A percentile compares a stretch with the other conserved stretches of the same genome.
Evolutionary conservation across 202 grass and related monocot genomes (phyloP).

Genomic region (Musa balbisiana): DNA sequence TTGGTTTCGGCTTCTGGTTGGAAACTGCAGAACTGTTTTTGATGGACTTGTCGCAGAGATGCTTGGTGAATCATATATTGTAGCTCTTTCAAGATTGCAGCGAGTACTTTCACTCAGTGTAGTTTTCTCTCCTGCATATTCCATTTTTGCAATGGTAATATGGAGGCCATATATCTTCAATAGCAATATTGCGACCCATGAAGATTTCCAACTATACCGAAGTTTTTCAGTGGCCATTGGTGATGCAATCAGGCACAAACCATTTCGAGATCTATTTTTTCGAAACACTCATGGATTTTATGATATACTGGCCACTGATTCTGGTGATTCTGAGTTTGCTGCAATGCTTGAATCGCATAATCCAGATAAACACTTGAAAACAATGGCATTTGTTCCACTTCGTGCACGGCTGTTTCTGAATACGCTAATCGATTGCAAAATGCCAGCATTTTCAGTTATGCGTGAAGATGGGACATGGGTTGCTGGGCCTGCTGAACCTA

Average conservation of each 20-base stretch:
- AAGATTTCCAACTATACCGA: conserved; percentile 66
- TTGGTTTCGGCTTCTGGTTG: conserved; percentile 86
- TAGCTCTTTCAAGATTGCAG: conserved; percentile 91
- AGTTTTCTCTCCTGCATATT: conserved; percentile 75
- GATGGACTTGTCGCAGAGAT: conserved; percentile 88
- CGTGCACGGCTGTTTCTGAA: conserved; percentile 86
- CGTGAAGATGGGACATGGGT: conserved; percentile 50
- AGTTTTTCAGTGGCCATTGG: conserved; percentile 50
- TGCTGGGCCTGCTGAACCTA: conserved; percentile 51
- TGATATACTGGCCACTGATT: conserved; percentile 71
- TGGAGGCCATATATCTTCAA: conserved; percentile 76
- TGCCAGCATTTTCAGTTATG: conserved; percentile 38
- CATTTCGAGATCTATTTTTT: conserved; percentile 90
- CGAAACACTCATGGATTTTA: conserved; percentile 69
- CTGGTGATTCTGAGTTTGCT: conserved; percentile 86
- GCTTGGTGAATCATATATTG: conserved; percentile 73
- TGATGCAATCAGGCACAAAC: conserved; percentile 75
- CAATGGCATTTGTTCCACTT: conserved; percentile 69
- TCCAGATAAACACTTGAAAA: conserved; percentile 71
- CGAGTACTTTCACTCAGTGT: conserved; percentile 58
- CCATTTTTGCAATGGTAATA: conserved; percentile 89
- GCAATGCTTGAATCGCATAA: conserved; percentile 61
- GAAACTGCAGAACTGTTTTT: conserved; percentile 76
- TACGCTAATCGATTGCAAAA: conserved; percentile 81
- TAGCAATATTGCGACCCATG: conserved; percentile 34